Base-by-base conservation (phyloP, 257 asterid genomes). In the Coffea canephora region DNA sequence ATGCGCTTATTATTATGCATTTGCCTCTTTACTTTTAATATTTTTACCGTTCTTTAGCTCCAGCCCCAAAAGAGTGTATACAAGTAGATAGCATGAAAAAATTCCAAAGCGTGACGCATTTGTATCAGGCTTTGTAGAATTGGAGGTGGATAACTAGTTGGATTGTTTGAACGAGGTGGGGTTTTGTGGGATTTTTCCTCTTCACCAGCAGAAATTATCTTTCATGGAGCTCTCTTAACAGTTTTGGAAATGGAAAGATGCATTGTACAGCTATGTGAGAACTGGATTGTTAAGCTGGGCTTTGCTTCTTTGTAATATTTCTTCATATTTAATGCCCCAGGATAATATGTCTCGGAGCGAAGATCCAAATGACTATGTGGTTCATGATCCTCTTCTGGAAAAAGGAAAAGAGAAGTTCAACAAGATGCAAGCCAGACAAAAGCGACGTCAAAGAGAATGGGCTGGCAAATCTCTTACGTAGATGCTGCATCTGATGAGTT, bases 401-500 rank as follows among this genome's bases (percentile, higher is more conserved):
- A 91, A 93, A 81, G 99, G 99, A 78, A 95, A 92, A 79, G 98
- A 95, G 93, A 95, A 93, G 86, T 95, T 93, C 89, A 95, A 95
- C 89, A 89, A 78, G 88, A 88, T 93, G 96, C 91, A 87, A 85
- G 99, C 97, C 27, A 92, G 82, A 89, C 94, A 91, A 86, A 95
- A 91, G 86, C 91, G 96, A 76, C 86, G 80, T 65, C 92, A 92
- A 74, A 91, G 99, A 75, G 98, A 93, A 89, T 95, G 99, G 98
- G 97, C 98, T 19, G 99, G 98, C 80, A 90, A 92, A 68, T 95
- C 99, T 78, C 91, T 95, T 49, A 87, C 97, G 54, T 95, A 79
- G 82, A 90, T 43, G 5, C 45, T 54, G 21, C 78, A 73, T 73
- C 67, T 74, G 36, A 12, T 36, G 43, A 23, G 41, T 2, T 64